Base-by-base conservation (phyloP, 441 rosid genomes). In the Corymbia calophylla region DNA sequence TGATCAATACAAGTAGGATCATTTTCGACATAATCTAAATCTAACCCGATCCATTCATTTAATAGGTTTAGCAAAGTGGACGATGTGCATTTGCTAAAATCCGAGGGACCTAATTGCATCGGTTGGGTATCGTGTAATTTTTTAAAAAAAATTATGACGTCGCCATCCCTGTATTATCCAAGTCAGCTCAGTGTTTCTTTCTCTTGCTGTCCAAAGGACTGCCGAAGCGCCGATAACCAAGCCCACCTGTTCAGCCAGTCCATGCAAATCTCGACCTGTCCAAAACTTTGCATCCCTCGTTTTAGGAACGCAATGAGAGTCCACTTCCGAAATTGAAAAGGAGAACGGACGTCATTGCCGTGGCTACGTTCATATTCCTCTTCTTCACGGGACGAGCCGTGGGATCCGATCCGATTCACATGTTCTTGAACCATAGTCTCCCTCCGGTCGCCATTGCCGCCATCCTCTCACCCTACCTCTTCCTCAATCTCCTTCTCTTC, bases 401-500 rank as follows among this genome's bases (percentile, higher is more conserved):
- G 94, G 94, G 44, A 39, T 39, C 44, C 44, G 6, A 94, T 91
- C 86, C 89, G 88, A 87, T 90, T 56, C 53, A 89, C 87, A 87
- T 51, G 51, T 90, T 92, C 16, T 82, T 93, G 91, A 89, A 90
- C 87, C 64, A 27, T n/a, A 27, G 17, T 9, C 48, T 44, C 31
- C 29, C 66, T 53, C 62, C 66, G 10, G 35, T 85, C 53, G n/a
- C 88, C 88, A 47, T 91, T 27, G 49, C 17, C 47, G 16, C 32
- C 88, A 39, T 39, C 44, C 44, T 39, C 44, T 39, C 44, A 39
- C 44, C 44, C 44, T 5, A 39, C 44, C 44, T 39, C 44, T 39
- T 39, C 44, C 44, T 39, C 44, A 5, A 39, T 39, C 68, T 35
- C 54, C 87, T 93, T 56, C 25, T 88, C 73, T 86, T 90, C 53